Evolutionary conservation across 2,329 filamentous ascomycete genomes (phyloP), one percentile per base, ranked within the genome.

Genomic region (Emergomyces pasteurianus): DNA sequence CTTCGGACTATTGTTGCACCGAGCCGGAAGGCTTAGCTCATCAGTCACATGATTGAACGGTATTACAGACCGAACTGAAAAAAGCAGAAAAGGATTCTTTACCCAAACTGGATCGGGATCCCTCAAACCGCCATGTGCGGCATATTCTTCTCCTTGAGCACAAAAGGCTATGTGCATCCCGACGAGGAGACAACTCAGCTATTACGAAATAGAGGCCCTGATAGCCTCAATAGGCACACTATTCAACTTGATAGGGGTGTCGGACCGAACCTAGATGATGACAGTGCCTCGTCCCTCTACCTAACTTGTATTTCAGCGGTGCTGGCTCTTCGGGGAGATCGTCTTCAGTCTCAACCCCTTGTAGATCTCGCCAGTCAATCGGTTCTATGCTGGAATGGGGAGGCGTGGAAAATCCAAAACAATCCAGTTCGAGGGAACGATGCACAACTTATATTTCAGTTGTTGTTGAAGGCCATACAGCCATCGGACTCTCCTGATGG

Each of bases 361-460:
- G 73, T 81, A 49, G 82, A 87, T 65, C 43, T 70, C 2, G 64
- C 67, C 0, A 81, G 80, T 0, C 79, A 80, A 3, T 90, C 87
- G 0, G 78, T 89, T 0, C 79, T 99, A 1, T 96, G 92, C 80
- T 99, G 94, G 94, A 99, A 99, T 70, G 94, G 94, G 50, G 94
- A 99, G 72, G 92, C 91, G 0, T 99, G 94, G 94, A 86, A 82
- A 61, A 80, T 95, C 57, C 75, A 74, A 9, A 80, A 80, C 40
- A 67, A 80, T 10, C 68, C 72, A 0, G 78, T 96, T 6, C 63
- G 68, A 42, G 88, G 85, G 61, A 96, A 96, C 70, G 94, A 99
- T 74, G 89, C 89, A 2, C 81, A 87, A 67, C 75, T 78, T 7
- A 78, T 97, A 21, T 86, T 92, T 68, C 69, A 79, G 40, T 69